These are phyloP conservation scores for Calocybe cyanea DNA, from an alignment of 768 basidiomycete species.

Conservation along the genomic window DNA sequence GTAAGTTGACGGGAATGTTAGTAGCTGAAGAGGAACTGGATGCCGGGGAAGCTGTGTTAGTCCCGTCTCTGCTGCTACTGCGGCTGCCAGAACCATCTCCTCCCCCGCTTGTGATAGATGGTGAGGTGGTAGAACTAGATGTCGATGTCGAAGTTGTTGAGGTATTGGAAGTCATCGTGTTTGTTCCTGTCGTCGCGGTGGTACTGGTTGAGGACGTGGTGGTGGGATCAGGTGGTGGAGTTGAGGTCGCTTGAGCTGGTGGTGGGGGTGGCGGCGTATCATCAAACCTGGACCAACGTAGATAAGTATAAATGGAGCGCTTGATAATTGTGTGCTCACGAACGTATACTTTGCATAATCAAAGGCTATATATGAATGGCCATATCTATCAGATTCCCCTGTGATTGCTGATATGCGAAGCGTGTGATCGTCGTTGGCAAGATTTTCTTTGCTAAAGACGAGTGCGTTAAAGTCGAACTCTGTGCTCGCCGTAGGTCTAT, in stretches of 20 bases:
- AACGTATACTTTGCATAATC: conserved; percentile 42
- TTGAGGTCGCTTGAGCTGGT: no score
- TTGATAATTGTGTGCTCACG: conserved; percentile 6
- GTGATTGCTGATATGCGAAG: conserved; percentile 28
- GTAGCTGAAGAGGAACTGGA: not conserved
- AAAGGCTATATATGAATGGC: conserved; percentile 30
- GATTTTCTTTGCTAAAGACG: conserved; percentile 22
- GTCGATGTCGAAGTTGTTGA: not conserved
- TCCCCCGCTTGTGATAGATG: not conserved
- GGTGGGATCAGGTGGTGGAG: not conserved
- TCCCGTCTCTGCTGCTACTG: not conserved
- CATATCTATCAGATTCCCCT: conserved; percentile 21
- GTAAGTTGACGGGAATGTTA: not conserved
- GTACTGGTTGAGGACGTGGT: not conserved
- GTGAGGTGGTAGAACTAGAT: not conserved
- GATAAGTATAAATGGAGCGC: not conserved
- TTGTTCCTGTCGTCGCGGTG: no score
- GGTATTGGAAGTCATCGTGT: not conserved
- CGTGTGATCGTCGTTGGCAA: conserved; percentile 26
- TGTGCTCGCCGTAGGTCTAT: conserved; percentile 21
- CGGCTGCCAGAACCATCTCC: not conserved
- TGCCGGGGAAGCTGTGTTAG: not conserved
- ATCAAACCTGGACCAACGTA: not conserved
- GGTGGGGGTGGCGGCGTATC: not conserved
- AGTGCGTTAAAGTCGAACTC: conserved; percentile 27